Conservation (phyloP, 1,284 basidiomycete genomes). For the Moesziomyces globuligerus region DNA sequence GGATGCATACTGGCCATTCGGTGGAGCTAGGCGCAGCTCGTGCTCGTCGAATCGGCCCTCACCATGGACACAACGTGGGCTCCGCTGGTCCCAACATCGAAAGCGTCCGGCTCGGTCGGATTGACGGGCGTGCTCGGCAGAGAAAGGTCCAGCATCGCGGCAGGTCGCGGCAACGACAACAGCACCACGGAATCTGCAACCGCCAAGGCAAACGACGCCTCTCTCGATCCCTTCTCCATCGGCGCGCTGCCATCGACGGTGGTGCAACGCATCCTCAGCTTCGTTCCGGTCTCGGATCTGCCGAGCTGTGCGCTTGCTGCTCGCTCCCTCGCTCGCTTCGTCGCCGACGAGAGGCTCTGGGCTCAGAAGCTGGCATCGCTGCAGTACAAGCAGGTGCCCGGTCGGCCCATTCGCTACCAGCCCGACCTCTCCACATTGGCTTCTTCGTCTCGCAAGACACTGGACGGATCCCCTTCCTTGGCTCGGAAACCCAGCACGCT, state of each 20-base stretch:
- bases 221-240: slow-evolving; percentile 45
- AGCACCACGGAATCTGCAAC: slow-evolving; percentile 7
- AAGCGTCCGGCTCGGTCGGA: slow-evolving; percentile 5
- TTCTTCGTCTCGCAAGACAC: not conserved
- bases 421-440: slow-evolving; percentile 39
- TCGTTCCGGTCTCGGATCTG: slow-evolving; percentile 39
- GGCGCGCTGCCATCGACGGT: slow-evolving; percentile 38
- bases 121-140: not conserved
- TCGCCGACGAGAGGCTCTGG: slow-evolving; percentile 57
- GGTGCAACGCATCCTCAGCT: slow-evolving; percentile 43
- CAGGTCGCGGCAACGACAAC: not conserved
- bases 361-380: slow-evolving; percentile 29
- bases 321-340: slow-evolving; percentile 46
- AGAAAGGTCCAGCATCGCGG: slow-evolving; percentile 11
- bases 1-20: too few species aligned
- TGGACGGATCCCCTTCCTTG: not conserved
- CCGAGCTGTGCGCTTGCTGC: slow-evolving; percentile 39
- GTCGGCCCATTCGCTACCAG: slow-evolving; percentile 27
- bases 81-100: slow-evolving; percentile 40
- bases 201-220: slow-evolving; percentile 20
- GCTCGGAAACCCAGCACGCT: slow-evolving; percentile 8
- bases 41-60: too few species aligned
- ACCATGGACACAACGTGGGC: slow-evolving; percentile 47
- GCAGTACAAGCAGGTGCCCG: slow-evolving; percentile 45
- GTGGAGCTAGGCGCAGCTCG: too few species aligned